phyloP scores from a whole-genome alignment of 768 basidiomycete genomes.

The Kwoniella heveanensis region DNA sequence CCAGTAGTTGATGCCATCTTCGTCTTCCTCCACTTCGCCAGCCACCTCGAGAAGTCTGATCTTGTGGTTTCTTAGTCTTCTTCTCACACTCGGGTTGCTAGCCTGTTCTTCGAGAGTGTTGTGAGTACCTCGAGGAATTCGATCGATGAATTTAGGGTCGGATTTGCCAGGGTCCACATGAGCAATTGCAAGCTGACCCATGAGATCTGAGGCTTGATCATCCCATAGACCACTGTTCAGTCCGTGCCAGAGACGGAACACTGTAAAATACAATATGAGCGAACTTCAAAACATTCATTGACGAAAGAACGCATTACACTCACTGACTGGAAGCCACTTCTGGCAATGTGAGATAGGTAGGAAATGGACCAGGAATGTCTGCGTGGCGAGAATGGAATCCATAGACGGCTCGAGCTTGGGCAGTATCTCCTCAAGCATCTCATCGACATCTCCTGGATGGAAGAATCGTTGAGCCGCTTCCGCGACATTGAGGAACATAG shows the following conservation, averaged over 20 bases:
- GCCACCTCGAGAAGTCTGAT: conserved; percentile 39
- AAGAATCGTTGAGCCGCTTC: conserved; percentile 73
- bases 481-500: conserved; percentile 56
- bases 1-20: conserved; percentile 46
- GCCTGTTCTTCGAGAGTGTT: conserved; percentile 47
- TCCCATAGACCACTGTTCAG: conserved; percentile 87
- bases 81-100: conserved; percentile 31
- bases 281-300: background rate
- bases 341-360: conserved; percentile 82
- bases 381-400: conserved; percentile 74
- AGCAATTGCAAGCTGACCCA: conserved; percentile 73
- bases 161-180: conserved; percentile 77
- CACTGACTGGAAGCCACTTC: conserved; percentile 71
- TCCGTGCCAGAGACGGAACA: conserved; percentile 84
- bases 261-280: conserved; percentile 18
- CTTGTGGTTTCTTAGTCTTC: conserved; percentile 32
- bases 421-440: conserved; percentile 85
- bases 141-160: conserved; percentile 68
- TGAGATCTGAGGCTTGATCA: conserved; percentile 83
- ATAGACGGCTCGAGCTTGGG: conserved; percentile 62
- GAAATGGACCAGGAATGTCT: conserved; percentile 83
- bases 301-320: conserved; percentile 27
- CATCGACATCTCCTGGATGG: conserved; percentile 79
- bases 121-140: conserved; percentile 52
- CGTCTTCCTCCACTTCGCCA: conserved; percentile 42